phyloP scores from a whole-genome alignment of 2,329 filamentous ascomycete genomes.

The Knufia petricola region DNA sequence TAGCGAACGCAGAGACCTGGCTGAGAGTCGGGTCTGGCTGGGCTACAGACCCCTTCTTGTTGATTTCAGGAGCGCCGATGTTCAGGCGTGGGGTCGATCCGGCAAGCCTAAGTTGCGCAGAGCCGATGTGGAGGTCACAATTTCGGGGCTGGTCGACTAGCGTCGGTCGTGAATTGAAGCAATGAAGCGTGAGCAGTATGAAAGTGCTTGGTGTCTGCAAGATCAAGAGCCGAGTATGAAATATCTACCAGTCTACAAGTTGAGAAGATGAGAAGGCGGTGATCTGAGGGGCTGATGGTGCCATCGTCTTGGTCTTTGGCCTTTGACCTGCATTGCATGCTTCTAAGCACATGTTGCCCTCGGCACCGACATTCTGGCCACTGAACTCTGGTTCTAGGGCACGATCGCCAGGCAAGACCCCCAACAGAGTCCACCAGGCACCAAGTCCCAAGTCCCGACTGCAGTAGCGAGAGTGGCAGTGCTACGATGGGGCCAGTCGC shows the following conservation, averaged over 20 bases:
- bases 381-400: no score
- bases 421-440: not conserved
- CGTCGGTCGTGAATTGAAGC: not conserved
- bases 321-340: not conserved
- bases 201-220: no score
- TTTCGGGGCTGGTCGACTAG: not conserved
- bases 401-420: not conserved
- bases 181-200: no score
- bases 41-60: not conserved
- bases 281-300: not conserved
- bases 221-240: not conserved
- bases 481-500: not conserved
- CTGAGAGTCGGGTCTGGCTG: not conserved
- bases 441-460: not conserved
- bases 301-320: not conserved
- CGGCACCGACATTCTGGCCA: no score
- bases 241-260: not conserved
- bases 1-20: not conserved
- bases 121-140: slow-evolving; percentile 1
- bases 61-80: not conserved
- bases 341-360: not conserved
- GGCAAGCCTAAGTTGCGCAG: not conserved
- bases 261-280: no score
- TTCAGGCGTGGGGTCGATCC: not conserved
- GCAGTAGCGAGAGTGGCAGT: not conserved